Base-by-base conservation (phyloP, 1,284 basidiomycete species). In the Ustilago cynodontis region DNA sequence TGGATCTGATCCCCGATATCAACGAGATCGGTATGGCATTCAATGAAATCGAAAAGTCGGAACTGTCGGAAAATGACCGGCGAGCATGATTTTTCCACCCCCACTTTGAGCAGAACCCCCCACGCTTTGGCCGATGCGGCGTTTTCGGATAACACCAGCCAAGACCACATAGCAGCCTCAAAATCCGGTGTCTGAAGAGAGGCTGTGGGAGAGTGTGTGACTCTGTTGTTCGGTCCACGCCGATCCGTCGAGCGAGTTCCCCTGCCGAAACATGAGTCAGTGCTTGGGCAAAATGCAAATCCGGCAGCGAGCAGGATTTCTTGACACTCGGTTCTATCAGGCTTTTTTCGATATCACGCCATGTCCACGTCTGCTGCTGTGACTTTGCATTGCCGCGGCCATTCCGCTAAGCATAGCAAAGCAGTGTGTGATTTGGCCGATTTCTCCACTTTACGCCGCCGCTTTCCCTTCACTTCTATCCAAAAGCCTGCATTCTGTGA, bases 361-460 rank as follows among this genome's bases (percentile, higher is more conserved):
- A 7, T 41, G 39, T 16, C 20, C 28, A 16, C 4, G 14, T 6
- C 24, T 26, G 31, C 24, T 43, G 20, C 41, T 22, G 51, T 35
- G 31, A 53, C 13, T 31, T 35, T 50, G 31, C 43, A 61, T 55
- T 61, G 55, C 65, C 65, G 65, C 59, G 59, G 59, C 65, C 37
- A 43, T 39, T 6, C 50, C 66, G 55, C 22, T 29, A 8, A 26
- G 24, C 26, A 31, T 24, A 31, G 53, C 6, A 50, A 41, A 31
- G 4, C 28, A 45, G 33, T 14, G 11, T n/a, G 22, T 31, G 7
- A 55, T 59, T 64, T 64, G 31, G 22, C 61, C 61, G 61, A 28
- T 64, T 60, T 70, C 67, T 70, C 67, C 67, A 64, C 61, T 64
- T 60, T 70, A 41, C 52, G 57, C 67, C 67, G 67, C 35, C 9